Percentiles rank a stretch among this genome's conserved stretches.
Evolutionary conservation across 345 rosid genomes (phyloP).

Genomic region (Brassica napus): DNA sequence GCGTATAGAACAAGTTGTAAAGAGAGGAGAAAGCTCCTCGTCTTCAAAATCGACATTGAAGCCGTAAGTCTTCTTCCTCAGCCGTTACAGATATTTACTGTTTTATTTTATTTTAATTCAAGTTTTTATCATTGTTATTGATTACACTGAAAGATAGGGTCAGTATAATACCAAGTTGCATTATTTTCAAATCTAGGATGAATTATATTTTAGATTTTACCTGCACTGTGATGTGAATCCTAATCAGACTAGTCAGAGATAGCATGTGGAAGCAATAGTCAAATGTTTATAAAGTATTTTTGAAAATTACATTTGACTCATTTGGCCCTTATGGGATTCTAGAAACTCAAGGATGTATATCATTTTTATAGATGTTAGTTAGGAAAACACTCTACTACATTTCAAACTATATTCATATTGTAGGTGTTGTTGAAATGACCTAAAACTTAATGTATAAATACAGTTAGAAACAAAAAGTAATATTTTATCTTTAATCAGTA

Average conservation of each 20-base stretch:
- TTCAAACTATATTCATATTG: not conserved
- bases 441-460: not conserved
- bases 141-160: conserved; percentile 35
- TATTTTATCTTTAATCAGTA: not conserved
- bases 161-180: conserved; percentile 30
- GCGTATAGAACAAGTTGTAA: conserved; percentile 88
- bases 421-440: not conserved
- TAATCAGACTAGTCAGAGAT: conserved; percentile 33
- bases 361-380: not conserved
- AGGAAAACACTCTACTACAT: not conserved
- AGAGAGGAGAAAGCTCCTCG: conserved; percentile 87
- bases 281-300: conserved; percentile 18
- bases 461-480: not conserved
- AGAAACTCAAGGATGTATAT: not conserved
- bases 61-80: conserved; percentile 63
- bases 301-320: not conserved
- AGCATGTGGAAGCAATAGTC: conserved; percentile 36
- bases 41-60: conserved; percentile 94
- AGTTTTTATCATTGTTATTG: not conserved
- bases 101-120: not conserved
- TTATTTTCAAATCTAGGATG: conserved; percentile 26
- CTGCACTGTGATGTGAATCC: conserved; percentile 11
- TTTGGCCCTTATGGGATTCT: not conserved
- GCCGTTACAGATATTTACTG: conserved; percentile 22
- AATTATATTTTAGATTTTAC: conserved; percentile 10